These are phyloP conservation scores for Diaporthe longicolla DNA, from an alignment of 2,329 filamentous ascomycete species.

Conservation along the genomic window DNA sequence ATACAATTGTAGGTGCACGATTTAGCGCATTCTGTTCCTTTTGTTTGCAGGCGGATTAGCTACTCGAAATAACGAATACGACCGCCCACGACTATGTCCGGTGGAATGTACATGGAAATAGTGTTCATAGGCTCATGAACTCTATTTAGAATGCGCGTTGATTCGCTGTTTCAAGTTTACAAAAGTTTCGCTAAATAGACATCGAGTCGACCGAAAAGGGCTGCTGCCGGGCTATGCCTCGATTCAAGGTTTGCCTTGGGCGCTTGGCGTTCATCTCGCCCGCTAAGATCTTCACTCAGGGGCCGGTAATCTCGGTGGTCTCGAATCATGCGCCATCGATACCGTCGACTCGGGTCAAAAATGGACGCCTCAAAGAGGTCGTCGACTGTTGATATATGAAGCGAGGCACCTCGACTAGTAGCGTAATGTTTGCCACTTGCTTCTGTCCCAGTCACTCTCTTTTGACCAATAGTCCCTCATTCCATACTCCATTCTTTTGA, in stretches of 20 bases:
- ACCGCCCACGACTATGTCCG: background rate
- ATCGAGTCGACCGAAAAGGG: conserved; percentile 8
- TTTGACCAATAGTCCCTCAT: conserved; percentile 1
- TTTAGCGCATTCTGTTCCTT: background rate
- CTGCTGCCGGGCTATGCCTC: conserved; percentile 14
- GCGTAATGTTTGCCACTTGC: background rate
- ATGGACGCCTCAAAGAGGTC: background rate
- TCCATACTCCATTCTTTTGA: background rate
- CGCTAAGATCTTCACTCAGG: conserved; percentile 11
- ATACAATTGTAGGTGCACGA: too few relatives aligned
- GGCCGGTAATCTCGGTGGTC: conserved; percentile 30
- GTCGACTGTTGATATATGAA: background rate
- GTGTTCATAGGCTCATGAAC: background rate
- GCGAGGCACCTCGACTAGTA: background rate
- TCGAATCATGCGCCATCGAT: conserved; percentile 26
- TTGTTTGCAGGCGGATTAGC: background rate
- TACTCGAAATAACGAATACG: background rate
- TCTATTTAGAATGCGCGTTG: background rate
- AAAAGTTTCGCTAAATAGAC: conserved; percentile 32
- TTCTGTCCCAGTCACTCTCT: background rate
- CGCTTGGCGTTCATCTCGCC: conserved; percentile 31
- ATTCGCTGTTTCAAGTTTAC: conserved; percentile 31
- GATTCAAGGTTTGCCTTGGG: conserved; percentile 29
- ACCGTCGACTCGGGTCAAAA: conserved; percentile 15
- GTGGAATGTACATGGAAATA: too few relatives aligned